Evolutionary conservation across 768 basidiomycete species (phyloP).

Genomic region (Phlebiopsis gigantea): DNA sequence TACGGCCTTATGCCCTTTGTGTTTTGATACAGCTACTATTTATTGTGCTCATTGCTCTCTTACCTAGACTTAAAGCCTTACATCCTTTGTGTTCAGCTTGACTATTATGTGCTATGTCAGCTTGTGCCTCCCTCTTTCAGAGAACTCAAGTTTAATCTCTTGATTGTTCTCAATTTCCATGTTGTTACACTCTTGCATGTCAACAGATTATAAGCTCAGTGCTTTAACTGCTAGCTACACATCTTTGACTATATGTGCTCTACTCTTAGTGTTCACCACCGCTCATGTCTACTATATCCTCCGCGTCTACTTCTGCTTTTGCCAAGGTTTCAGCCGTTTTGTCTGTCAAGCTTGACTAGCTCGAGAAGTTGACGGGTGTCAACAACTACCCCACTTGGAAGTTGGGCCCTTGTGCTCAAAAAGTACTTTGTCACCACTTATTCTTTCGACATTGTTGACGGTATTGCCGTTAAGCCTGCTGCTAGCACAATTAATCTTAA

Average conservation of each 20-base stretch:
- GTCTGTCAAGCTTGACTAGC: not conserved
- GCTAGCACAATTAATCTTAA: not conserved
- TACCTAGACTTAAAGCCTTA: no score
- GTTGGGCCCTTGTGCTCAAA: not conserved
- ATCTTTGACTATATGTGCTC: not conserved
- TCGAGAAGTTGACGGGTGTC: not conserved
- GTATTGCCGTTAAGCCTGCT: not conserved
- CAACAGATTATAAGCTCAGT: no score
- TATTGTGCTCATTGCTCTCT: no score
- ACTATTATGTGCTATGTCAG: no score
- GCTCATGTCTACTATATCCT: not conserved
- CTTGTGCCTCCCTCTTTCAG: no score
- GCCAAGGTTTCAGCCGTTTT: not conserved
- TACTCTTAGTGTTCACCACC: not conserved
- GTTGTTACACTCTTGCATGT: no score
- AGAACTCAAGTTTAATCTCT: no score
- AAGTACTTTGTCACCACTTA: not conserved
- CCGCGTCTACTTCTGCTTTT: not conserved
- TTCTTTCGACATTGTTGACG: not conserved
- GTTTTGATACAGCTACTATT: no score
- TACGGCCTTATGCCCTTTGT: no score
- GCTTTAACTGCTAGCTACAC: no score
- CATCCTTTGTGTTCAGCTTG: no score
- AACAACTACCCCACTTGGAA: not conserved
- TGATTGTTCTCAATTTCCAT: no score